phyloP scores from a whole-genome alignment of 352 stramenopile genomes.

The Pythium brassicae region DNA sequence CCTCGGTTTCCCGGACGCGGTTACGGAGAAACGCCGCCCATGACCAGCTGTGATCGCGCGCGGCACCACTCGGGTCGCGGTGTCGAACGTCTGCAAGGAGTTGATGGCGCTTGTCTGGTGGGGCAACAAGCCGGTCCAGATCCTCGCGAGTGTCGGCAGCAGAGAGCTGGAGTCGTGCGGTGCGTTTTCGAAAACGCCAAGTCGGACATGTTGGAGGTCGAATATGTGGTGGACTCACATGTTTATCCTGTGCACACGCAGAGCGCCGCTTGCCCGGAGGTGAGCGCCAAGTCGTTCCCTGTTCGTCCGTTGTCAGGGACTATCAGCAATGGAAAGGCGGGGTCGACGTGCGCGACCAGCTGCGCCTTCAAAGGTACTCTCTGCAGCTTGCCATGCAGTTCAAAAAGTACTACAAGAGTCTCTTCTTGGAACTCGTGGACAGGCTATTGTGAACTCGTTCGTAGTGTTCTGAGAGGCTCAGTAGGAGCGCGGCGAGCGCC shows the following conservation, averaged over 20 bases:
- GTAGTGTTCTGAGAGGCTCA: neutral
- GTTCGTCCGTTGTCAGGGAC: neutral
- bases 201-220: neutral
- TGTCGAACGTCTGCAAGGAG: neutral
- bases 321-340: conserved; percentile 1
- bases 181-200: neutral
- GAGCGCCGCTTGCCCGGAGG: neutral
- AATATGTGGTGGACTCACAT: neutral
- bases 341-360: neutral
- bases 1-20: neutral
- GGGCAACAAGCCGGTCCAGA: conserved; percentile 1
- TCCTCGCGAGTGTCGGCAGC: neutral
- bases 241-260: neutral
- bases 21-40: neutral
- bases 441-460: neutral
- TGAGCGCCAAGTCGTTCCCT: neutral
- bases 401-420: conserved; percentile 3
- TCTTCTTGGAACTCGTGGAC: neutral
- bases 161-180: neutral
- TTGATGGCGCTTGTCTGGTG: neutral
- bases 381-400: neutral
- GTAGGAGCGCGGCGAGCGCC: neutral
- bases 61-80: neutral
- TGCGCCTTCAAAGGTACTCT: neutral
- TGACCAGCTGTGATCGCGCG: neutral